These are phyloP conservation scores for Mucor racemosus DNA, from an alignment of 371 early-diverging fungal genomes.

Conservation along the genomic window DNA sequence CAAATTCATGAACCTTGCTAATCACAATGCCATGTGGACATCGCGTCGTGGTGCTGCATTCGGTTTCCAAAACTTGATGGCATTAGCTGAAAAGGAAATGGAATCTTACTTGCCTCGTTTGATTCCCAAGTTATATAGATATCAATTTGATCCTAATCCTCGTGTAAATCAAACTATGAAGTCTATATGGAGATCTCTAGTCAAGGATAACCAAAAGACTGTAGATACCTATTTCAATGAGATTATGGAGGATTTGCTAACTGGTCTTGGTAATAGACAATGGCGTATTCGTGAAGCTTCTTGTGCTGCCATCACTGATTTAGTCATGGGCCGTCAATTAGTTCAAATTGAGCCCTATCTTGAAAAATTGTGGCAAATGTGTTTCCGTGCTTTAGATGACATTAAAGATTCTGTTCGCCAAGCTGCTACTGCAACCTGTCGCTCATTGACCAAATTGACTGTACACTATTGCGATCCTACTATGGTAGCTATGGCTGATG, in stretches of 20 bases:
- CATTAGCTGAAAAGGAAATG: slow-evolving; percentile 79
- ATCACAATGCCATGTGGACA: slow-evolving; percentile 89
- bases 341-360: slow-evolving; percentile 75
- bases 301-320: slow-evolving; percentile 76
- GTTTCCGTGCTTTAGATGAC: slow-evolving; percentile 90
- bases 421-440: slow-evolving; percentile 83
- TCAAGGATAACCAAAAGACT: slow-evolving; percentile 76
- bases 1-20: slow-evolving; percentile 92
- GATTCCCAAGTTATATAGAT: slow-evolving; percentile 85
- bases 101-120: slow-evolving; percentile 77
- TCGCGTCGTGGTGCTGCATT: slow-evolving; percentile 90
- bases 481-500: slow-evolving; percentile 59
- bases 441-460: slow-evolving; percentile 78
- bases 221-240: slow-evolving; percentile 81
- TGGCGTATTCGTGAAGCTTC: slow-evolving; percentile 90
- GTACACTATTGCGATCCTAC: slow-evolving; percentile 85
- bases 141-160: slow-evolving; percentile 87
- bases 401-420: slow-evolving; percentile 91
- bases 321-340: slow-evolving; percentile 74
- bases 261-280: slow-evolving; percentile 77
- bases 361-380: slow-evolving; percentile 85
- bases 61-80: slow-evolving; percentile 83
- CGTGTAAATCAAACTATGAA: slow-evolving; percentile 89
- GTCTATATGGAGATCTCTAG: slow-evolving; percentile 85
- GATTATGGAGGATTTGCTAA: slow-evolving; percentile 80